Conservation (phyloP, 139 green algal genomes). For the Closterium sp. region DNA sequence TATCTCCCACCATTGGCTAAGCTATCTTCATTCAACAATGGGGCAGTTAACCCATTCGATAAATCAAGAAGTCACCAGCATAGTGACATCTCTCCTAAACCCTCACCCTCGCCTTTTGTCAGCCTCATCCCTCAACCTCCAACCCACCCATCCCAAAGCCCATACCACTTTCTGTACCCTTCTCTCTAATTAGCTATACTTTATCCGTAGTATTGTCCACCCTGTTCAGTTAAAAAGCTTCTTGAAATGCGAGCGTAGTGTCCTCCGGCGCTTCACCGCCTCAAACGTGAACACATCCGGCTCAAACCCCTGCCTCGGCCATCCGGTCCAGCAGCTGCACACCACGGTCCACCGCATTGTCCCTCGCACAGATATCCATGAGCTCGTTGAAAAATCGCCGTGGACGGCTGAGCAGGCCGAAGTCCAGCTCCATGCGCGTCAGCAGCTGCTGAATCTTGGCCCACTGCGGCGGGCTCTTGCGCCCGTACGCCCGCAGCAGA, state of each 20-base stretch:
- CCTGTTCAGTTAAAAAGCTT: slow-evolving; percentile 28
- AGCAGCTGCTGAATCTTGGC: slow-evolving; percentile 38
- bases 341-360: slow-evolving; percentile 35
- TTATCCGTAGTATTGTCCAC: not conserved
- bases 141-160: no score
- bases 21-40: no score
- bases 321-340: slow-evolving; percentile 40
- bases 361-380: slow-evolving; percentile 32
- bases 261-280: slow-evolving; percentile 11
- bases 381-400: slow-evolving; percentile 39
- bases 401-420: slow-evolving; percentile 24
- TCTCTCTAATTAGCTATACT: not conserved
- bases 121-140: no score
- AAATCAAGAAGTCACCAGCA: no score
- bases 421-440: slow-evolving; percentile 26
- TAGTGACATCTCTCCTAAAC: no score
- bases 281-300: slow-evolving; percentile 42
- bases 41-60: no score
- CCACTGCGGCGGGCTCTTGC: slow-evolving; percentile 31
- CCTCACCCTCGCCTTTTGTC: no score
- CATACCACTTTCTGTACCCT: no score
- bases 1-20: no score
- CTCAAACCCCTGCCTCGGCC: not conserved
- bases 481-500: slow-evolving; percentile 33
- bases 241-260: slow-evolving; percentile 33